These are phyloP conservation scores for Eruca vesicaria DNA, from an alignment of 441 rosid species.

Conservation along the genomic window DNA sequence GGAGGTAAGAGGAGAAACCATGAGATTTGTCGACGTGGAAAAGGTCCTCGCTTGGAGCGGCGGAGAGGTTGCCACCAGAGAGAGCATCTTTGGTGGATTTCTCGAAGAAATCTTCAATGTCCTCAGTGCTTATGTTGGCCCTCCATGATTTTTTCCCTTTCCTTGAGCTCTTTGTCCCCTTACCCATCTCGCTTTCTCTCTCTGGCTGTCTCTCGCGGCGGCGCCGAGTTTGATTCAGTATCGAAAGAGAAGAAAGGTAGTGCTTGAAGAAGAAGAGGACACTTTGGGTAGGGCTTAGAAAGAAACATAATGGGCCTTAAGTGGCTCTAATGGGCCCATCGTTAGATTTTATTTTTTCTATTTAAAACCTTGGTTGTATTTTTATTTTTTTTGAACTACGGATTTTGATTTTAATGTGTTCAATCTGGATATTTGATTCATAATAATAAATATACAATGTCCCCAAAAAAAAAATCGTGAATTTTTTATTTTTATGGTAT, in stretches of 20 bases:
- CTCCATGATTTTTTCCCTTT: constrained; percentile 97
- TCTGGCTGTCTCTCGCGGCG: constrained; percentile 24
- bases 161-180: constrained; percentile 68
- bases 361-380: not conserved
- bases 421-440: not conserved
- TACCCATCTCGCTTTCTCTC: constrained; percentile 52
- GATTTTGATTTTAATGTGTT: not conserved
- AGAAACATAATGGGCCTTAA: constrained; percentile 28
- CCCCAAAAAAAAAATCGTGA: not conserved
- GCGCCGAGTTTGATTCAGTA: constrained; percentile 14
- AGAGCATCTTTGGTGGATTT: constrained; percentile 77
- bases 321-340: constrained; percentile 19
- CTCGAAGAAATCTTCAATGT: constrained; percentile 67
- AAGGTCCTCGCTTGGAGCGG: constrained; percentile 64
- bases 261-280: not conserved
- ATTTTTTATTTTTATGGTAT: not conserved
- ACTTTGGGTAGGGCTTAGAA: constrained; percentile 19
- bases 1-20: constrained; percentile 38
- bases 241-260: not conserved
- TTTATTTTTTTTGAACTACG: no score
- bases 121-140: constrained; percentile 86
- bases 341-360: not conserved
- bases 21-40: constrained; percentile 72
- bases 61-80: constrained; percentile 77
- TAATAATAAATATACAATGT: not conserved